A percentile compares a stretch with the other conserved stretches of the same genome.
These are phyloP conservation scores for Neofusicoccum kwambonambiense DNA, from an alignment of 2,329 filamentous ascomycete species.

Conservation along the genomic window DNA sequence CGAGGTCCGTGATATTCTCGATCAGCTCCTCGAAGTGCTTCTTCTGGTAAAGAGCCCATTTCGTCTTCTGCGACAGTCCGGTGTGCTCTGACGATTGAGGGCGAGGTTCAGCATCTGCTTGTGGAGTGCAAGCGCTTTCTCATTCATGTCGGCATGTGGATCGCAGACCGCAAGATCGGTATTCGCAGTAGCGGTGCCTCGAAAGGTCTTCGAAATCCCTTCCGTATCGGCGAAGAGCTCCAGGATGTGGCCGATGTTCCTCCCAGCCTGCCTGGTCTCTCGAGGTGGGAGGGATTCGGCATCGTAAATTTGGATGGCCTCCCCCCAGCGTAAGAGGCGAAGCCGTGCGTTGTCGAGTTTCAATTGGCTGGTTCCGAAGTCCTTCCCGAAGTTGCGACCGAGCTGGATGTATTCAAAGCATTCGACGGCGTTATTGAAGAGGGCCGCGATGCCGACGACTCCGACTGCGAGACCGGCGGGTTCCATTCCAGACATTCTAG, in stretches of 20 bases:
- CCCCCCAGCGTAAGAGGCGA: background rate
- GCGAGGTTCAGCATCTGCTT: background rate
- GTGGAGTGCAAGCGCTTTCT: background rate
- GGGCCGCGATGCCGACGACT: background rate
- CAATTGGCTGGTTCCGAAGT: background rate
- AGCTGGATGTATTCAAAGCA: background rate
- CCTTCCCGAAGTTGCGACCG: background rate
- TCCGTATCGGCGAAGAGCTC: background rate
- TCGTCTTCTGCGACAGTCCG: background rate
- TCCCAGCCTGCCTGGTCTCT: background rate
- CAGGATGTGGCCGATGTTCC: background rate
- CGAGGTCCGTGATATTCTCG: background rate
- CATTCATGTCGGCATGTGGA: background rate
- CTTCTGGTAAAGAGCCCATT: conserved; percentile 2
- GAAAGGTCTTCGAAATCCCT: background rate
- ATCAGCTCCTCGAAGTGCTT: background rate
- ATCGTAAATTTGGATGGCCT: background rate
- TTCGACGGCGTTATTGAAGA: conserved; percentile 6
- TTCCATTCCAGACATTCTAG: background rate
- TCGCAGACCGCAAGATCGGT: background rate
- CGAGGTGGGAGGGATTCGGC: background rate
- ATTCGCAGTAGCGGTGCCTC: background rate
- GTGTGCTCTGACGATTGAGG: background rate
- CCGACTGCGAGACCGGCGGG: background rate
- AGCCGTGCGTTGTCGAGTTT: background rate